A percentile compares a stretch with the other conserved stretches of the same genome.
Evolutionary conservation across 2,329 filamentous ascomycete genomes (phyloP).

Genomic region (Fusarium sp.): DNA sequence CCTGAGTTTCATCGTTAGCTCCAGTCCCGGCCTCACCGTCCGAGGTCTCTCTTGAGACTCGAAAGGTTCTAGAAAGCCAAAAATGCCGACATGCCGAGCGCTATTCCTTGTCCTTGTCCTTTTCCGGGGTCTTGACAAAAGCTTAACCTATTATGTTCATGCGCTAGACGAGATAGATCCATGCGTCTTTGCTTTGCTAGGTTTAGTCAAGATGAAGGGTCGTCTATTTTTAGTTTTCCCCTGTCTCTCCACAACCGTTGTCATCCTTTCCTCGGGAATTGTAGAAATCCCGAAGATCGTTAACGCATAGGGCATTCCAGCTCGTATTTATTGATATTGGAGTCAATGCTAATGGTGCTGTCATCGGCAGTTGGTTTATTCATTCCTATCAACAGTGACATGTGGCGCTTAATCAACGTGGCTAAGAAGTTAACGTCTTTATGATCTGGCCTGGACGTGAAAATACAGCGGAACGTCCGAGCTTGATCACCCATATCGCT

Average conservation of each 20-base stretch:
- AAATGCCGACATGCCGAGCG: not conserved
- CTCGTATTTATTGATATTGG: not conserved
- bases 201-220: not conserved
- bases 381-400: not conserved
- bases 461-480: too few relatives aligned
- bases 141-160: not conserved
- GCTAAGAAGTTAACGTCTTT: not conserved
- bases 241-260: not conserved
- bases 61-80: not conserved
- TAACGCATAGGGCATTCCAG: not conserved
- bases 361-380: not conserved
- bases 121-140: not conserved
- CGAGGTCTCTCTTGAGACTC: not conserved
- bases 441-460: not conserved
- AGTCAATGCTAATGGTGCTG: not conserved
- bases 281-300: not conserved
- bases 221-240: not conserved
- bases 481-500: too few relatives aligned
- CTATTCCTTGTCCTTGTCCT: not conserved
- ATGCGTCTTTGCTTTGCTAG: not conserved
- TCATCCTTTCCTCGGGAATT: not conserved
- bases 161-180: not conserved
- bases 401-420: not conserved
- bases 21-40: not conserved
- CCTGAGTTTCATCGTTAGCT: not conserved